Evolutionary conservation across 345 rosid species (phyloP), one percentile per base, ranked within the genome.

Genomic region (Linum trigynum): DNA sequence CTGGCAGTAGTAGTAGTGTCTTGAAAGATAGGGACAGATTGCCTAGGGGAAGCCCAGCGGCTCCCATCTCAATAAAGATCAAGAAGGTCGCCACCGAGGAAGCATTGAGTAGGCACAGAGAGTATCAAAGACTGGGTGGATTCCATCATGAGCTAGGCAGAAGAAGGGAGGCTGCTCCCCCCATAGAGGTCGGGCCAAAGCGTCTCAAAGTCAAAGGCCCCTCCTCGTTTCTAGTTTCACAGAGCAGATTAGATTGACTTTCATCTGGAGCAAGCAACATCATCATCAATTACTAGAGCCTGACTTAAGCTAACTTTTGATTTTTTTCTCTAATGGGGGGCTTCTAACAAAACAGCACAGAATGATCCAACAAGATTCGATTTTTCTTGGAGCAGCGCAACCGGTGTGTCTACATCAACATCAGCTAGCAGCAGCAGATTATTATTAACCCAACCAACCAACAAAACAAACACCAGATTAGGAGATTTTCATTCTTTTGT

Each of bases 171-270:
- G 81, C 73, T 65, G 65, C 82, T 42, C 76, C 79, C 38, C 72
- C 76, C 5, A 55, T 67, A 38, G 90, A 80, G 68, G 71, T 75
- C 5, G 83, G 82, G 71, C 89, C 85, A 14, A 88, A 82, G 80
- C 95, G 85, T 37, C 78, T 82, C 38, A 88, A 84, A 72, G 76
- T 85, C n/a, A 81, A 78, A 79, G 86, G 88, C 41, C 87, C 87
- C 0, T 70, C 82, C 32, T 23, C 32, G 48, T 74, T 65, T 66
- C 39, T 76, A 69, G 83, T 80, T 59, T 63, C 81, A 69, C 76
- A 71, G 69, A 77, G 76, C 76, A 77, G 86, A 71, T 62, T 65
- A 64, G 70, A 72, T 69, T 79, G 76, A 78, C 67, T 65, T 75
- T 1, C 10, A 8, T 9, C 9, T 12, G 36, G 7, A 8, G 36